A percentile compares a stretch with the other conserved stretches of the same genome.
These are phyloP conservation scores for Trichoderma citrinoviride DNA, from an alignment of 2,329 filamentous ascomycete genomes.

Conservation along the genomic window DNA sequence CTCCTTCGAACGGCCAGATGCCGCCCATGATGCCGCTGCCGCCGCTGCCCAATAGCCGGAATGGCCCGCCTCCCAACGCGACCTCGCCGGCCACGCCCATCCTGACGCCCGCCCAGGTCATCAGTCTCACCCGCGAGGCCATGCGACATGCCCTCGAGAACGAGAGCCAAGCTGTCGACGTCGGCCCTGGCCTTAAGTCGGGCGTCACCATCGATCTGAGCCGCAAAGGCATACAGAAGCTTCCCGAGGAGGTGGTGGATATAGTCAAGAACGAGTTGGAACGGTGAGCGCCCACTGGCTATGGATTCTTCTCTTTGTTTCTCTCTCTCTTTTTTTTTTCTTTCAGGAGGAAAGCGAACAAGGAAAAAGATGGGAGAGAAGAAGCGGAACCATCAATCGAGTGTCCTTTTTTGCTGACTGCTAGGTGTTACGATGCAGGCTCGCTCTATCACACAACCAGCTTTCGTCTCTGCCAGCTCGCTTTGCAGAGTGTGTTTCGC, in stretches of 20 bases:
- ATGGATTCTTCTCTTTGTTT: no score
- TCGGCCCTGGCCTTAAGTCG: constrained; percentile 58
- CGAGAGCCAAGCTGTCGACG: constrained; percentile 62
- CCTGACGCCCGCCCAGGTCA: constrained; percentile 61
- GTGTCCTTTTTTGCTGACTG: constrained; percentile 13
- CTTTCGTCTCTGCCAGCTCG: constrained; percentile 66
- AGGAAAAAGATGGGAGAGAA: not conserved
- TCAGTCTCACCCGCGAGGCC: constrained; percentile 62
- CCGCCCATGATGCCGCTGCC: constrained; percentile 41
- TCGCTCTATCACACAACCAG: constrained; percentile 79
- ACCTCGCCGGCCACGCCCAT: constrained; percentile 50
- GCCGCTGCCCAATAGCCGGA: constrained; percentile 48
- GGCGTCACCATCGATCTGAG: constrained; percentile 78
- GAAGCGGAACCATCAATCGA: no score
- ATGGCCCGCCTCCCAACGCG: constrained; percentile 43
- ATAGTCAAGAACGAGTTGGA: constrained; percentile 73
- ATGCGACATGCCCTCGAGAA: constrained; percentile 66
- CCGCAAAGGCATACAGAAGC: constrained; percentile 67
- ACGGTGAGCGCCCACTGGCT: constrained; percentile 49
- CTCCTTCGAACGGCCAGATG: constrained; percentile 40
- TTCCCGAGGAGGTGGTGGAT: constrained; percentile 72
- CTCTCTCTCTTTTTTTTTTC: not conserved
- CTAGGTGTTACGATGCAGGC: constrained; percentile 43
- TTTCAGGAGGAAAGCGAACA: not conserved
- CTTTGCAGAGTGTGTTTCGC: constrained; percentile 71